Conservation (phyloP, 139 green algal species). For the Coelastrella sp. region DNA sequence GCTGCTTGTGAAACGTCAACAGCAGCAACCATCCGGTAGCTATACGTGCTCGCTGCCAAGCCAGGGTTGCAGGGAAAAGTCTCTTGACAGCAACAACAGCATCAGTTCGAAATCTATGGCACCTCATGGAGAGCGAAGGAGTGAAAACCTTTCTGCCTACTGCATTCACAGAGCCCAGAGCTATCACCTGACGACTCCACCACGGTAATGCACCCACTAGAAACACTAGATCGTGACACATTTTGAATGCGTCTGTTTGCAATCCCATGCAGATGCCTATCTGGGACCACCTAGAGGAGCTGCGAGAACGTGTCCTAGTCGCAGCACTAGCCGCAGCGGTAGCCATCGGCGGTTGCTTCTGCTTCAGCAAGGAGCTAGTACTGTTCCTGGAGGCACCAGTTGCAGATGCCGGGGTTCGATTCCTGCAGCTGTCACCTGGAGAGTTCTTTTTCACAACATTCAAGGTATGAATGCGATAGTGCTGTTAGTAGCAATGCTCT, state of each 20-base stretch:
- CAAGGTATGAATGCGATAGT: constrained; percentile 77
- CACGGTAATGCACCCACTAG: not conserved
- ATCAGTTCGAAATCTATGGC: too few species aligned
- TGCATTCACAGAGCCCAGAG: too few species aligned
- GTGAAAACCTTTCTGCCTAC: too few species aligned
- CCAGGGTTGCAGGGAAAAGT: too few species aligned
- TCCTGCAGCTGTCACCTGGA: constrained; percentile 97
- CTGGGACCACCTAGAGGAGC: constrained; percentile 98
- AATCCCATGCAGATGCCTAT: constrained; percentile 84
- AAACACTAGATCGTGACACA: too few species aligned
- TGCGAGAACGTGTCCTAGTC: constrained; percentile 90
- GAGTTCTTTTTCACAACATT: constrained; percentile 99
- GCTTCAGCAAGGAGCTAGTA: constrained; percentile 90
- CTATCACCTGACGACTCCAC: too few species aligned
- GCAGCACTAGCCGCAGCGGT: constrained; percentile 69
- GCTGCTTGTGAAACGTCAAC: too few species aligned
- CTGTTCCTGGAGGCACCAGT: constrained; percentile 97
- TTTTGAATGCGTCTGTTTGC: not conserved
- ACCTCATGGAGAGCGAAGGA: too few species aligned
- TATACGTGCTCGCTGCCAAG: too few species aligned
- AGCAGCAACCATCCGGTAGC: too few species aligned
- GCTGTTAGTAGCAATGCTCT: too few species aligned
- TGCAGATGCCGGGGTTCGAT: constrained; percentile 91
- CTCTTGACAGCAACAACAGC: too few species aligned
- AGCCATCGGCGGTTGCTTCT: constrained; percentile 92